These are phyloP conservation scores for Atalantia buxifolia DNA, from an alignment of 345 rosid species.

Conservation along the genomic window DNA sequence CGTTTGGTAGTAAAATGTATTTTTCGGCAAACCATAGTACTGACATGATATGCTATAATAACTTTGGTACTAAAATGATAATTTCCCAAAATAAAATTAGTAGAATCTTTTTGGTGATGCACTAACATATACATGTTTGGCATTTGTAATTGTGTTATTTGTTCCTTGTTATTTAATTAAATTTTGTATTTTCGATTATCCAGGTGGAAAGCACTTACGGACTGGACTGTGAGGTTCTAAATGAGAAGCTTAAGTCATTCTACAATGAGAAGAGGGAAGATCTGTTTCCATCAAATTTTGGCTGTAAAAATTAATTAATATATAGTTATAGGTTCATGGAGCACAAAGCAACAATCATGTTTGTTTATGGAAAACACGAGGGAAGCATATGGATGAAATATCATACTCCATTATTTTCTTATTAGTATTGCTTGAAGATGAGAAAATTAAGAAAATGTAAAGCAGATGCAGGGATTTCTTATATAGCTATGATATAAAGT, in stretches of 20 bases:
- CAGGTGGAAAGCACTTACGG: conserved; percentile 22
- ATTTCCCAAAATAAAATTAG: too few relatives aligned
- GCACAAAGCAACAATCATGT: neutral
- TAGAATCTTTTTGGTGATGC: too few relatives aligned
- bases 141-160: neutral
- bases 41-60: too few relatives aligned
- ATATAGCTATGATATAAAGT: too few relatives aligned
- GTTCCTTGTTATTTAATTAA: neutral
- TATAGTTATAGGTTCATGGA: neutral
- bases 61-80: too few relatives aligned
- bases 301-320: neutral
- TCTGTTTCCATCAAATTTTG: neutral
- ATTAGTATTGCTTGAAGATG: neutral
- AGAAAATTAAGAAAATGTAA: too few relatives aligned
- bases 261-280: conserved; percentile 2
- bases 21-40: too few relatives aligned
- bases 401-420: neutral
- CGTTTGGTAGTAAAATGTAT: too few relatives aligned
- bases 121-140: too few relatives aligned
- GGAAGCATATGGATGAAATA: neutral
- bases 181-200: neutral
- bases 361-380: neutral
- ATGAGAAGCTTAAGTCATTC: conserved; percentile 24
- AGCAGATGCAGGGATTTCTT: neutral
- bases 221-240: conserved; percentile 24